Conservation (phyloP, 176 grass and related monocot genomes). For the Coix lacrymajobi region DNA sequence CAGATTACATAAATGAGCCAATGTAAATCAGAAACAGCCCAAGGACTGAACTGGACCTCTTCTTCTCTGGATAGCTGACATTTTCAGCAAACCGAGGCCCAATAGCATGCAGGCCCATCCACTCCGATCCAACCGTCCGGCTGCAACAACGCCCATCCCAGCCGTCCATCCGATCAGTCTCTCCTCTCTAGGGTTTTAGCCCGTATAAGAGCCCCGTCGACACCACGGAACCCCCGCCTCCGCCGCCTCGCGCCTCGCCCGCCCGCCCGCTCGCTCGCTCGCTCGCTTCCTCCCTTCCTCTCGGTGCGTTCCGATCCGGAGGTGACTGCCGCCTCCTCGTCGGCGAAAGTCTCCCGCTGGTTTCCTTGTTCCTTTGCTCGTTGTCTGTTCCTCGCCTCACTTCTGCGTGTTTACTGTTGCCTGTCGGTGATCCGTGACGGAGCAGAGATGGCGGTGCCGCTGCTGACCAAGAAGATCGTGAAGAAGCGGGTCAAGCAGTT, state of each 20-base stretch:
- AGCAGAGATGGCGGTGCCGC: conserved; percentile 76
- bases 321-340: background rate
- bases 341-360: background rate
- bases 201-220: background rate
- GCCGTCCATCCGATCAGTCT: background rate
- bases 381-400: background rate
- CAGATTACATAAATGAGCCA: too few relatives aligned
- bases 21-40: too few relatives aligned
- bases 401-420: background rate
- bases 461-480: conserved; percentile 77
- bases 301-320: background rate
- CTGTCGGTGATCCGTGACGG: background rate
- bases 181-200: conserved; percentile 16
- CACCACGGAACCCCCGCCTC: background rate
- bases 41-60: background rate
- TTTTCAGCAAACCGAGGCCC: background rate
- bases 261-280: background rate
- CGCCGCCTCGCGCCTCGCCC: conserved; percentile 1
- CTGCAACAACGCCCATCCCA: background rate
- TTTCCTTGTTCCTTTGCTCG: background rate
- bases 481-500: conserved; percentile 83
- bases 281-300: background rate
- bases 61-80: background rate
- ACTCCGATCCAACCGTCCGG: background rate
- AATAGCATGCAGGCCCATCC: background rate